Base-by-base conservation (phyloP, 2,329 filamentous ascomycete species). In the Davidsoniella eucalypti region DNA sequence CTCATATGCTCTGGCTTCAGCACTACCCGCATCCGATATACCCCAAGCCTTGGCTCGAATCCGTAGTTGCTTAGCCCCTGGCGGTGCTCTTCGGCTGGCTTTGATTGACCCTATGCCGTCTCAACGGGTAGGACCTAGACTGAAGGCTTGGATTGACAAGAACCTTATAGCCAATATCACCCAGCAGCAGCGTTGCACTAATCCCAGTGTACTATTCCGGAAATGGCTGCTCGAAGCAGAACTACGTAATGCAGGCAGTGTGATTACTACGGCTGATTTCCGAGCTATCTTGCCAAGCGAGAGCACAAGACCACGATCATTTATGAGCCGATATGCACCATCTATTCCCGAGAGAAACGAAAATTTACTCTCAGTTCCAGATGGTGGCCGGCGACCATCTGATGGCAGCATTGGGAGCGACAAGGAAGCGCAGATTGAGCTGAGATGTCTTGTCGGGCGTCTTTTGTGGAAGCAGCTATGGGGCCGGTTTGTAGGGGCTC, bases 61-160 rank as follows among this genome's bases (percentile, higher is more conserved):
- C 55, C 66, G 75, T 58, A 70, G 70, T 21, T 70, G 72, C 29
- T 67, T 84, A 2, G 64, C 68, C 3, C 67, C 70, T 0, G 69
- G 70, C 0, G 78, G 80, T 1, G 64, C 67, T 17, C 60, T 84
- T 10, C 71, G 80, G 52, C 61, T 84, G 14, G 71, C 72, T 0
- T 63, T 84, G 16, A 73, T 84, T 55, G 77, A 84, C 52, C 76
- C 80, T 0, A 64, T 73, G 6, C 81, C 81, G 0, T 63, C 71
- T 3, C 63, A 67, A 1, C 77, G 72, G 0, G 65, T 76, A 21
- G 81, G 80, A 0, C 76, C 75, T 0, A 63, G 65, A 1, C 63
- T 84, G 58, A 67, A 72, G 36, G 60, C 65, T 1, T 84, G 80
- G 80, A 64, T 84, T 2, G 75, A 81, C 41, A 67, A 73, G 3